Base-by-base conservation (phyloP, 1,139 yeast species). In the Geotrichum citri-aurantii region DNA sequence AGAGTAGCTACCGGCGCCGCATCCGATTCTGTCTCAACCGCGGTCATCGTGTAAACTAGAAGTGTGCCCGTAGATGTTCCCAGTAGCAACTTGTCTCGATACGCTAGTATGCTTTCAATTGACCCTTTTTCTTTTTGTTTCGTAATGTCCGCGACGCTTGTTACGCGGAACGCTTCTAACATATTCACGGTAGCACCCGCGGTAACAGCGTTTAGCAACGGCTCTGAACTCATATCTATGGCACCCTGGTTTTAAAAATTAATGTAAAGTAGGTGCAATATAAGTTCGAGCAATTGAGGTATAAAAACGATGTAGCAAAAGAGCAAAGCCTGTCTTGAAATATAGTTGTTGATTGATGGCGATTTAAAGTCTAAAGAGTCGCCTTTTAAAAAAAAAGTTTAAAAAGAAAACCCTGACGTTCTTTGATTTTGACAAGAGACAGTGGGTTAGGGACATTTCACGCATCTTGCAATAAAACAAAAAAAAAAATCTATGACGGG, bases 41-140 rank as follows among this genome's bases (percentile, higher is more conserved):
- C 27, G 2, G 44, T n/a, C 2, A 69, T 61, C 27, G 61, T 42
- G 57, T 66, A 68, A 11, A 64, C 65, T 42, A 62, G 61, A 14
- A 70, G 59, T 6, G 62, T 59, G 14, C 73, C 73, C 23, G 62
- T 58, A 27, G 63, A 56, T 19, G 63, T 54, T 1, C 72, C 73
- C 7, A 69, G 60, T 19, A 69, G 57, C 48, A 69, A 59, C 55
- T 64, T 64, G 40, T 68, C 71, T 17, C 70, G 69, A 55, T 61
- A 64, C 6, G 68, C 69, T 19, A 52, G 31, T 3, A 60, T 50
- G 42, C 57, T 50, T 14, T 37, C 44, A 37, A 37, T 37, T 37
- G 44, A 37, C 44, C 44, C 44, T 17, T 37, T 37, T n/a, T 37
- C 44, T n/a, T 37, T 37, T 14, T 37, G 44, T 37, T n/a, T 37